Conservation (phyloP, 2,329 filamentous ascomycete species). For the Beauveria varroae region DNA sequence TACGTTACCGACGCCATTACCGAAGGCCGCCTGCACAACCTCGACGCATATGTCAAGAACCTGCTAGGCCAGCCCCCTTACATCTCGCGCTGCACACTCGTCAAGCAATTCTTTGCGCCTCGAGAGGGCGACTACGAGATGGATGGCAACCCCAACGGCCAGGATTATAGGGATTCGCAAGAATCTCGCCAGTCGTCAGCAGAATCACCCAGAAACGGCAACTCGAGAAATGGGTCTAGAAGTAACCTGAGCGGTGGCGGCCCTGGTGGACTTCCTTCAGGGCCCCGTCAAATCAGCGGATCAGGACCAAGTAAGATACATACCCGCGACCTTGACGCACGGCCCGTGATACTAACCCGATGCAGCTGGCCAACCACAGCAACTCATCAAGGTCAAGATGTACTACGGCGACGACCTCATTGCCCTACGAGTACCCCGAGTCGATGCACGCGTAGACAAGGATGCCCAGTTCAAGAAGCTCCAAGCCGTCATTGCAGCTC, state of each 20-base stretch:
- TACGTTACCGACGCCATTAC: conserved; percentile 98
- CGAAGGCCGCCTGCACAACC: conserved; percentile 81
- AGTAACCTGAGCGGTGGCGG: conserved; percentile 53
- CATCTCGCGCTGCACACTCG: conserved; percentile 75
- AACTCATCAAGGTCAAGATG: conserved; percentile 81
- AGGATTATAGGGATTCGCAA: conserved; percentile 69
- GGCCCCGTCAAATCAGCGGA: conserved; percentile 36
- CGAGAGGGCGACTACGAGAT: conserved; percentile 91
- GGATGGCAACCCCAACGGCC: conserved; percentile 62
- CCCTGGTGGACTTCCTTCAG: conserved; percentile 46
- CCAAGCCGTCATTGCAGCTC: conserved; percentile 75
- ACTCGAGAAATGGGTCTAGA: conserved; percentile 58
- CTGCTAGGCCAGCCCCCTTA: conserved; percentile 75
- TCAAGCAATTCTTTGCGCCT: conserved; percentile 85
- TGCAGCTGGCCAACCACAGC: conserved; percentile 26
- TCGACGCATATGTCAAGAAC: conserved; percentile 94
- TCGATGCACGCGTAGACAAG: conserved; percentile 2
- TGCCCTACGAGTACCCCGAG: conserved; percentile 73
- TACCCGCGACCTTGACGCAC: conserved; percentile 36
- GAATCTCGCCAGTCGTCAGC: conserved; percentile 60
- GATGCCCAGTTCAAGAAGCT: conserved; percentile 74
- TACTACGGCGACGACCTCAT: conserved; percentile 90
- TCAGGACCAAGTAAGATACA: conserved; percentile 16
- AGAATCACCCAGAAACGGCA: conserved; percentile 51
- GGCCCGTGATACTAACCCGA: conserved; percentile 31